Base-by-base conservation (phyloP, 208 protist species). In the Leishmania martiniquensis region DNA sequence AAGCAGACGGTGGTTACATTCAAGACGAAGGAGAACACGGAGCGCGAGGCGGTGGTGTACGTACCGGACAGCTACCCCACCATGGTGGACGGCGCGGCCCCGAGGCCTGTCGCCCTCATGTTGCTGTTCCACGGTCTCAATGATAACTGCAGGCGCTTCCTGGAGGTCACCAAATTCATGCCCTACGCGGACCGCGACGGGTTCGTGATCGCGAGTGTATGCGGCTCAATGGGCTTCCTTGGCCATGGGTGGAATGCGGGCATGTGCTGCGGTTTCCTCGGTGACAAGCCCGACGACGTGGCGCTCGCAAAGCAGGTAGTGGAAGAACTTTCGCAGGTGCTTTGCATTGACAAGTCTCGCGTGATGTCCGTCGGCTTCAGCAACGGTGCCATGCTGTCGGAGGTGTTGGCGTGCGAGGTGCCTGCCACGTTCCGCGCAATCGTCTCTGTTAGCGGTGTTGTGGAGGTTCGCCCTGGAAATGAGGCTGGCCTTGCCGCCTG, bases 321-420 rank as follows among this genome's bases (percentile, higher is more conserved):
- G n/a, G 22, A 75, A 4, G 68, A 77, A 4, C 67, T 89, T 52
- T 63, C 60, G 25, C 44, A 73, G n/a, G 45, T 39, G 9, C 0
- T 87, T 10, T 90, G 87, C 74, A 75, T 94, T 25, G 79, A 95
- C 72, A 25, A 52, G 10, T 62, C 49, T 15, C 90, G 87, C 69
- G 78, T 91, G 15, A 87, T 90, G 79, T 85, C 90, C 7, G 86
- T 88, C 9, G 92, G 92, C 25, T 94, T 94, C 82, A 96, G 92
- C 84, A 96, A 96, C 70, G 92, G 92, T 6, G 92, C 89, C 17
- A 96, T 96, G 90, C 77, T 95, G 52, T 57, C 86, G 29, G 83
- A 96, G 78, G 87, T 91, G 72, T 80, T 96, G 15, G 90, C 77
- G 13, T 96, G 92, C 82, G 32, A 72, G 0, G 75, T 76, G 12